These are phyloP conservation scores for Chaetomium sp. DNA, from an alignment of 2,329 filamentous ascomycete species.

Conservation along the genomic window DNA sequence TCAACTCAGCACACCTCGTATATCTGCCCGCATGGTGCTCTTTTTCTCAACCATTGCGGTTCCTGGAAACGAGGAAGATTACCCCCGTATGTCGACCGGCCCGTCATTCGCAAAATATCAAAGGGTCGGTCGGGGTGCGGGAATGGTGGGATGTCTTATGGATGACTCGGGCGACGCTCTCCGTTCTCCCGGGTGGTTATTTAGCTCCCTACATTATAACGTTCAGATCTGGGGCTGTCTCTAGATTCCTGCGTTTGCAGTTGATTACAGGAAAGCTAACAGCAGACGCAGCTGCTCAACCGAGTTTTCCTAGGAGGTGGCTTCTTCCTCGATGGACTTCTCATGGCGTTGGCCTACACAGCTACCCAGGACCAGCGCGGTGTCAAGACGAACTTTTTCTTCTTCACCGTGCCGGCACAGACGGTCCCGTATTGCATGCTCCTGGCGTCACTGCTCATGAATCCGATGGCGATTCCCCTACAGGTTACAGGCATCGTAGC, in stretches of 20 bases:
- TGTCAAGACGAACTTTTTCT: slow-evolving; percentile 73
- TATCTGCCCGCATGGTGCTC: slow-evolving; percentile 78
- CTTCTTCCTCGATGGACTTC: slow-evolving; percentile 65
- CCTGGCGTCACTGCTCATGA: slow-evolving; percentile 69
- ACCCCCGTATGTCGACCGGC: slow-evolving; percentile 65
- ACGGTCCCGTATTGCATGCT: slow-evolving; percentile 81
- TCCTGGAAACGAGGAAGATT: slow-evolving; percentile 83
- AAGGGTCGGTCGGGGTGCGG: slow-evolving; percentile 65
- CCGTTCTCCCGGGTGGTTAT: slow-evolving; percentile 62
- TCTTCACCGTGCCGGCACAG: slow-evolving; percentile 81
- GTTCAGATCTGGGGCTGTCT: background rate
- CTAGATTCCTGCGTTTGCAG: background rate
- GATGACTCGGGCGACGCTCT: slow-evolving; percentile 66
- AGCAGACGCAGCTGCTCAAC: slow-evolving; percentile 50
- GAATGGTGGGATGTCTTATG: slow-evolving; percentile 76
- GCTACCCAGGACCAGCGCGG: slow-evolving; percentile 83
- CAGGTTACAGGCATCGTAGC: slow-evolving; percentile 80
- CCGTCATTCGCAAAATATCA: slow-evolving; percentile 63
- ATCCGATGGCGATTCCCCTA: slow-evolving; percentile 59
- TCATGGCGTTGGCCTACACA: slow-evolving; percentile 80
- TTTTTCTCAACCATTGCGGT: slow-evolving; percentile 69
- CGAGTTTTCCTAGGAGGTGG: slow-evolving; percentile 53
- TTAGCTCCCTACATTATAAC: slow-evolving; percentile 62
- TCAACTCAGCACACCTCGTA: slow-evolving; percentile 44
- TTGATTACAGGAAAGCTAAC: slow-evolving; percentile 28